These are phyloP conservation scores for Fraxinus angustifolia DNA, from an alignment of 305 asterid genomes.

Conservation along the genomic window DNA sequence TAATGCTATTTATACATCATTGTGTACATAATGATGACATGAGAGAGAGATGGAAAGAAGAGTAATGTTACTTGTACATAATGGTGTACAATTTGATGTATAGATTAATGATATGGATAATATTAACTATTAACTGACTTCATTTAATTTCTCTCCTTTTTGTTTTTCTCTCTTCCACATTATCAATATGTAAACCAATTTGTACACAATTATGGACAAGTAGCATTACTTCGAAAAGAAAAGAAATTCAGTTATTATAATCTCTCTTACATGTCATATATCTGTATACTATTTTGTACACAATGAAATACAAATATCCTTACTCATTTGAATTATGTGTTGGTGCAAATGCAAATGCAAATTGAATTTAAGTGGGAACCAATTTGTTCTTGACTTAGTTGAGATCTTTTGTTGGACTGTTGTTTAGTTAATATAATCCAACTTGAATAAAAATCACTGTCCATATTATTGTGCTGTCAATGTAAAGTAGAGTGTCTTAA, in stretches of 20 bases:
- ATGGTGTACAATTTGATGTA: background rate
- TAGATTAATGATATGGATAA: too few species aligned
- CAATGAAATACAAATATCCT: background rate
- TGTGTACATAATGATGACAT: background rate
- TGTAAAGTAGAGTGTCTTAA: background rate
- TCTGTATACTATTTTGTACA: background rate
- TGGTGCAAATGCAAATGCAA: background rate
- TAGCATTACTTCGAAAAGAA: background rate
- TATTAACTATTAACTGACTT: background rate
- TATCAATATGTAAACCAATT: background rate
- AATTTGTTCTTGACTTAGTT: background rate
- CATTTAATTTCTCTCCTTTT: background rate
- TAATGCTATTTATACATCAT: background rate
- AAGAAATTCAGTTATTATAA: too few species aligned
- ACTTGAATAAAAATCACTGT: background rate
- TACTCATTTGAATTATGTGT: background rate
- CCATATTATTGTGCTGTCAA: background rate
- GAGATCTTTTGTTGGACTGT: background rate
- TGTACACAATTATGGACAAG: background rate
- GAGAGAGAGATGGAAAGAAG: background rate
- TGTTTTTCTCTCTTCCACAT: background rate
- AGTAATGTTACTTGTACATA: background rate
- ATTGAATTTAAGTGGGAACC: background rate
- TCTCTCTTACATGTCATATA: too few species aligned
- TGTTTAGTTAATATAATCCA: background rate